Conservation (phyloP, 306 rosid genomes). For the Casuarina glauca region DNA sequence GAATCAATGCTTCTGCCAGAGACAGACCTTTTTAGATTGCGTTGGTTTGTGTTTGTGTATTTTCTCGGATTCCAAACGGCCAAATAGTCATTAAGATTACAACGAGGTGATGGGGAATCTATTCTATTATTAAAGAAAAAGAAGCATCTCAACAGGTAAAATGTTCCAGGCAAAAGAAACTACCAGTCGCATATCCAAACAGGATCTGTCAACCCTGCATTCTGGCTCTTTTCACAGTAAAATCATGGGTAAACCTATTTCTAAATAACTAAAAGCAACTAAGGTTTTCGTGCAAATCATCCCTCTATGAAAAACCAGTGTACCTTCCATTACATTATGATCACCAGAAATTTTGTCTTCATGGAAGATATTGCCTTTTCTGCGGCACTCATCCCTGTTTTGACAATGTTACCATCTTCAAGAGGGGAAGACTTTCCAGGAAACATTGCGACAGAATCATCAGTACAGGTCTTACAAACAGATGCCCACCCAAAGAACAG, state of each 20-base stretch:
- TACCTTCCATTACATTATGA: slow-evolving; percentile 57
- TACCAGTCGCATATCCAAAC: background rate
- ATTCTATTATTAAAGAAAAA: background rate
- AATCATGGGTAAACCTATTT: slow-evolving; percentile 11
- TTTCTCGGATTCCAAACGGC: no score
- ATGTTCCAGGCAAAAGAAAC: background rate
- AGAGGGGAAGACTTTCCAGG: slow-evolving; percentile 33
- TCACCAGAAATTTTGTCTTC: slow-evolving; percentile 39
- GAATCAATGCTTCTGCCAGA: no score
- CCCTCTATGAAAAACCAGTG: slow-evolving; percentile 16
- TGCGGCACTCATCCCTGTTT: slow-evolving; percentile 72
- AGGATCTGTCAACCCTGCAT: background rate
- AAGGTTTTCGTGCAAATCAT: slow-evolving; percentile 14
- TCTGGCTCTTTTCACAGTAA: slow-evolving; percentile 2
- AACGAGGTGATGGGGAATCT: background rate
- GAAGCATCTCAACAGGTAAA: slow-evolving; percentile 3
- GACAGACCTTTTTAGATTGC: no score
- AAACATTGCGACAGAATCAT: slow-evolving; percentile 40
- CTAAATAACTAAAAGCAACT: slow-evolving; percentile 16
- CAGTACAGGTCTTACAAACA: slow-evolving; percentile 37
- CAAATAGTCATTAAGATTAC: no score
- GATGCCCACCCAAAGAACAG: slow-evolving; percentile 42
- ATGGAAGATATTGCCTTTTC: slow-evolving; percentile 70
- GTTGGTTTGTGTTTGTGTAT: no score
- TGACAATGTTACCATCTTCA: slow-evolving; percentile 46